Base-by-base conservation (phyloP, 805 yeast species). In the Candida broadrunensis region DNA sequence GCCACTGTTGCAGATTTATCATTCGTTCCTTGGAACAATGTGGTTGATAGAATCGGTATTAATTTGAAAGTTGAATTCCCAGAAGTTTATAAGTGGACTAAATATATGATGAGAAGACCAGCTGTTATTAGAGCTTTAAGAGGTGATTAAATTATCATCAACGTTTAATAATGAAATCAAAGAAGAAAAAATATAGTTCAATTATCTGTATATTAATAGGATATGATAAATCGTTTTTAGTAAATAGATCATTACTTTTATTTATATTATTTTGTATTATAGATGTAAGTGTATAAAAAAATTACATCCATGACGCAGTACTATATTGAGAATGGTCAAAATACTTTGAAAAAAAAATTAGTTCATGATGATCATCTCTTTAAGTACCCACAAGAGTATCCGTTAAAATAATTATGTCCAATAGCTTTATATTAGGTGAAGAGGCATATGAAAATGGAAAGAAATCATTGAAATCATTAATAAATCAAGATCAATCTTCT, bases 1-100 rank as follows among this genome's bases (percentile, higher is more conserved):
- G 75, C 75, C 17, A 70, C 97, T 1, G 81, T 90, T 34, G 97
- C 97, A 2, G 98, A 90, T 63, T 72, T 90, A 55, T 80, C 91
- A 17, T 90, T 90, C 67, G 96, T 90, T 21, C 95, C 98, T 13
- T 90, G 98, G 98, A 90, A 90, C 62, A 90, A 89, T 55, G 97
- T 90, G 14, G 95, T 90, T 39, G 96, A 87, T 60, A 74, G 96
- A 54, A 85, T 90, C 40, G 97, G 97, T 6, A 88, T 90, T 47
- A 87, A 86, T 54, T 77, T 90, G 54, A 84, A 85, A 60, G 75
- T 78, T 23, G 97, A 90, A 60, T 89, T 85, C 58, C 97, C 97
- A 1, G 97, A 90, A 66, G 97, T 89, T 35, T 89, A 87, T 70
- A 88, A 88, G 61, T 90, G 97, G 97, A 90, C 97, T 9, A 84